phyloP scores from a whole-genome alignment of 2,329 filamentous ascomycete species.

The Cadophora luteo-olivacea region DNA sequence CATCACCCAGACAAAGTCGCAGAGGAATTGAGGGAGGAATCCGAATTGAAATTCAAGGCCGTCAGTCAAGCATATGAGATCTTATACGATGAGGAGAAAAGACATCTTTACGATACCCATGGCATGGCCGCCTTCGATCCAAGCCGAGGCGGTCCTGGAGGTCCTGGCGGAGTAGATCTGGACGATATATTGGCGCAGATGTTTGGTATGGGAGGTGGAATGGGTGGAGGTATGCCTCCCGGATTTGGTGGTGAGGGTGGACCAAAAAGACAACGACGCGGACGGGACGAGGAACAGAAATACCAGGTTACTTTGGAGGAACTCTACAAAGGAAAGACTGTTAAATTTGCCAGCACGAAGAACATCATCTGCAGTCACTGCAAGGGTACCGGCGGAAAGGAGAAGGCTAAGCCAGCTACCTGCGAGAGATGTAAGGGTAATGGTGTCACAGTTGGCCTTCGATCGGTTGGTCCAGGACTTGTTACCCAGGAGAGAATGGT shows the following conservation, averaged over 20 bases:
- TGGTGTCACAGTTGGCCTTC: constrained; percentile 78
- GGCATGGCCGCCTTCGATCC: constrained; percentile 96
- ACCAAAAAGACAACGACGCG: constrained; percentile 69
- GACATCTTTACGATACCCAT: constrained; percentile 88
- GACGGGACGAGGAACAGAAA: constrained; percentile 84
- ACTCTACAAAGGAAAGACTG: constrained; percentile 97
- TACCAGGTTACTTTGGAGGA: constrained; percentile 94
- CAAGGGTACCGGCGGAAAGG: constrained; percentile 89
- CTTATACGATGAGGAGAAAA: constrained; percentile 93
- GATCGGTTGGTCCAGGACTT: constrained; percentile 85
- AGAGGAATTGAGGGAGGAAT: constrained; percentile 81
- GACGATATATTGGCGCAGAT: constrained; percentile 94
- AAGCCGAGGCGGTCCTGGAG: constrained; percentile 66
- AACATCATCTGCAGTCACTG: constrained; percentile 88
- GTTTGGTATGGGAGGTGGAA: constrained; percentile 73
- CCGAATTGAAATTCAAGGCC: constrained; percentile 91
- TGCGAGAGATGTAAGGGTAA: constrained; percentile 86
- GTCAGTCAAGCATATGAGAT: constrained; percentile 97
- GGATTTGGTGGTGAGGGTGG: constrained; percentile 47
- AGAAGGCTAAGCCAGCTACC: constrained; percentile 82
- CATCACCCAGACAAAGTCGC: constrained; percentile 97
- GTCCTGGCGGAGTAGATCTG: constrained; percentile 75
- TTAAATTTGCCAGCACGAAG: constrained; percentile 95
- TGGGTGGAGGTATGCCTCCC: constrained; percentile 50
- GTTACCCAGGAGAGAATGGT: constrained; percentile 80